A percentile compares a stretch with the other conserved stretches of the same genome.
phyloP scores from a whole-genome alignment of 192 early-diverging fungal species.

The Allomyces macrogynus region DNA sequence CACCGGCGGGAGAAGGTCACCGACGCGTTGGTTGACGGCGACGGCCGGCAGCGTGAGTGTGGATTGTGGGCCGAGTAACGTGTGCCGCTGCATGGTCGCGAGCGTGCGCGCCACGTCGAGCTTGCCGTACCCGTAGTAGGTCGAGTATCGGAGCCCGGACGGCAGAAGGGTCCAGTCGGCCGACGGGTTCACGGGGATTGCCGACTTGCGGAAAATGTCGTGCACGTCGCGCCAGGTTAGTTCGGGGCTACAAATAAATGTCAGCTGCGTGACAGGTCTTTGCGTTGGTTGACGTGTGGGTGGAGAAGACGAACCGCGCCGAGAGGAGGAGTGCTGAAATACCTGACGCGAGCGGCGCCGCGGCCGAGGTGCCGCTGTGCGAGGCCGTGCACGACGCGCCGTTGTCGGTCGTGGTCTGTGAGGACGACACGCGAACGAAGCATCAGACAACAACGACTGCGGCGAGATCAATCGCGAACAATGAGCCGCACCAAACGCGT shows the following conservation, averaged over 20 bases:
- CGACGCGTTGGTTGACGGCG: slow-evolving; percentile 21
- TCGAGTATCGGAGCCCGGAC: neutral
- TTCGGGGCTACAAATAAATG: slow-evolving; percentile 40
- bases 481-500: too few relatives aligned
- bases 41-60: slow-evolving; percentile 18
- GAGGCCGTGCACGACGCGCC: slow-evolving; percentile 41
- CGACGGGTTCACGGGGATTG: slow-evolving; percentile 37
- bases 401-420: slow-evolving; percentile 51
- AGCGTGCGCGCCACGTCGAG: slow-evolving; percentile 66
- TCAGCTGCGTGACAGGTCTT: too few relatives aligned
- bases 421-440: slow-evolving; percentile 1
- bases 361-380: slow-evolving; percentile 88
- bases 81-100: slow-evolving; percentile 46
- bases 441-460: too few relatives aligned
- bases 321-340: slow-evolving; percentile 69
- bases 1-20: slow-evolving; percentile 14
- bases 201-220: slow-evolving; percentile 56
- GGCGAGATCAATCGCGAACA: too few relatives aligned
- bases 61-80: slow-evolving; percentile 45
- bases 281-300: too few relatives aligned
- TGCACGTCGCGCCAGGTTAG: slow-evolving; percentile 90
- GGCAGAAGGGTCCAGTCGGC: slow-evolving; percentile 46
- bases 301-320: slow-evolving; percentile 15
- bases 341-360: slow-evolving; percentile 79
- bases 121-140: slow-evolving; percentile 76